Percentiles rank a stretch among this genome's conserved stretches.
phyloP scores from a whole-genome alignment of 2,329 filamentous ascomycete species.

The Pseudonectria foliicola region DNA sequence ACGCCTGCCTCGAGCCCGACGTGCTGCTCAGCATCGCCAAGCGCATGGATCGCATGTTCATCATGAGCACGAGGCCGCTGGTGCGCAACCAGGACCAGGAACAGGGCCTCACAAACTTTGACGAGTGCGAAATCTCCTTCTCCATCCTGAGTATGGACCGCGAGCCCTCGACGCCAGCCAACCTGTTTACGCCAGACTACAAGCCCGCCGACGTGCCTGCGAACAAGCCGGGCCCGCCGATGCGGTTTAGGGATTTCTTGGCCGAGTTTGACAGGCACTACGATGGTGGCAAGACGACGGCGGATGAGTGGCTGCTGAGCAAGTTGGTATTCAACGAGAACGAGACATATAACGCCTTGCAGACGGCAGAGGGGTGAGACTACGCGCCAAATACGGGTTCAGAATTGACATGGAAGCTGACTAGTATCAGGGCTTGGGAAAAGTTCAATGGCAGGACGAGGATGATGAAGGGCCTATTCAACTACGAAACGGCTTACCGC shows the following conservation, averaged over 20 bases:
- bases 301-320: conserved; percentile 47
- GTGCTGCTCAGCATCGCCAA: conserved; percentile 50
- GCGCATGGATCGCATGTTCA: conserved; percentile 59
- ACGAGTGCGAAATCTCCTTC: conserved; percentile 55
- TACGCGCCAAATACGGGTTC: neutral
- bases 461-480: conserved; percentile 66
- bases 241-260: conserved; percentile 37
- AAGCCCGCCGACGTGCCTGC: conserved; percentile 22
- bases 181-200: conserved; percentile 46
- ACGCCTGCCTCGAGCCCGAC: conserved; percentile 58
- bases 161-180: conserved; percentile 24
- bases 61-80: conserved; percentile 51
- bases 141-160: conserved; percentile 37
- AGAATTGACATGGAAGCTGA: conserved; percentile 8
- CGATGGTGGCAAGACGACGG: conserved; percentile 13
- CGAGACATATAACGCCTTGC: conserved; percentile 48
- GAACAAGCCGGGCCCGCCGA: conserved; percentile 39
- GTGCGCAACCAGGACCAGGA: conserved; percentile 24
- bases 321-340: conserved; percentile 58
- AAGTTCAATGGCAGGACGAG: conserved; percentile 63
- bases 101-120: conserved; percentile 39
- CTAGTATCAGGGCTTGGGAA: conserved; percentile 42
- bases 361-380: conserved; percentile 47
- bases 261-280: conserved; percentile 25
- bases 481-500: conserved; percentile 56